Evolutionary conservation across 495 filamentous ascomycete genomes (phyloP).

Genomic region (Jackrogersella multiformis): DNA sequence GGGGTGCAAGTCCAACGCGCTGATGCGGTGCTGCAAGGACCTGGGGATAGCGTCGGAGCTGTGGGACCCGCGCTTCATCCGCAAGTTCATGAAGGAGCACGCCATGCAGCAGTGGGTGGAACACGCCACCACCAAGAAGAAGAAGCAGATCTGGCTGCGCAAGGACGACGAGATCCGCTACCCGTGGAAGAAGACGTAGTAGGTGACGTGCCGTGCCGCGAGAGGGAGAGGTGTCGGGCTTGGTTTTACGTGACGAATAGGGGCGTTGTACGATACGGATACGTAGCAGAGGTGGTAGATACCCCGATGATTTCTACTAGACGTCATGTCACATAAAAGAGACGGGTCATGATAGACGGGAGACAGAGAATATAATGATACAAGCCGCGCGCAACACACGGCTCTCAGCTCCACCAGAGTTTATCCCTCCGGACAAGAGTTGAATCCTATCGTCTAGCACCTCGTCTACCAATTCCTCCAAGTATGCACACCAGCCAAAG

Average conservation of each 20-base stretch:
- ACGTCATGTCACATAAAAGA: constrained; percentile 28
- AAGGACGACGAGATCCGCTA: constrained; percentile 85
- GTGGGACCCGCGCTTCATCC: constrained; percentile 95
- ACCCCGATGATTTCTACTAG: constrained; percentile 18
- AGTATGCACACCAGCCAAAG: constrained; percentile 7
- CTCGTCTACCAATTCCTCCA: constrained; percentile 15
- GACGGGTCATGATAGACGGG: constrained; percentile 17
- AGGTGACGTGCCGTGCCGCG: too few relatives aligned
- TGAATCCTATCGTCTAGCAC: constrained; percentile 22
- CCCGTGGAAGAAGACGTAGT: constrained; percentile 77
- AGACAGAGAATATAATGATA: constrained; percentile 34
- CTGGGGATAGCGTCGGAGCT: constrained; percentile 93
- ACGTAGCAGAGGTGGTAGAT: constrained; percentile 5
- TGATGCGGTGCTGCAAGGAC: constrained; percentile 98
- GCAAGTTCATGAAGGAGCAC: constrained; percentile 67
- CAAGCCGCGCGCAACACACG: constrained; percentile 18
- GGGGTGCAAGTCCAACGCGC: constrained; percentile 95
- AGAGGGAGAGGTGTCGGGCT: neutral
- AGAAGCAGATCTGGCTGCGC: constrained; percentile 83
- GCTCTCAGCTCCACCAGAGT: constrained; percentile 29
- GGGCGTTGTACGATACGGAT: constrained; percentile 19
- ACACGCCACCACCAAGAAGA: constrained; percentile 79
- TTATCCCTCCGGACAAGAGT: constrained; percentile 19
- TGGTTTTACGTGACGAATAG: neutral
- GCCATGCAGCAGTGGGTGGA: constrained; percentile 77